These are phyloP conservation scores for Elongisporangium anandrum DNA, from an alignment of 352 stramenopile species.

Conservation along the genomic window DNA sequence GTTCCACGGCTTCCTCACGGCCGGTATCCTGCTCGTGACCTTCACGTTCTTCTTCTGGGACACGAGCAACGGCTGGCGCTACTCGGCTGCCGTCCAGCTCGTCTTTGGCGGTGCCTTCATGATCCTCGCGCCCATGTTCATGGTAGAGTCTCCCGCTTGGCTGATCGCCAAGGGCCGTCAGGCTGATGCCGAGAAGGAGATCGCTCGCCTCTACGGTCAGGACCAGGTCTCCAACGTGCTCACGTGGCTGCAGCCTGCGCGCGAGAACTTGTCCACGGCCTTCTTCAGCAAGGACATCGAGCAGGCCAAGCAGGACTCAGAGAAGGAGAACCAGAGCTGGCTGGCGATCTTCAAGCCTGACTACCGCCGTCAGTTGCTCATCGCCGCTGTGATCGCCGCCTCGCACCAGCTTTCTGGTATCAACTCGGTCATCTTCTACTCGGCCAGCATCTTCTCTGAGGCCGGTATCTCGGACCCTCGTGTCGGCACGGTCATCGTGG, in stretches of 20 bases:
- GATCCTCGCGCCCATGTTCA: conserved; percentile 31
- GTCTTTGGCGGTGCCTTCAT: conserved; percentile 43
- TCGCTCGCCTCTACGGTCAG: conserved; percentile 28
- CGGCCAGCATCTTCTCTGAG: conserved; percentile 22
- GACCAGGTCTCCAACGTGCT: conserved; percentile 31
- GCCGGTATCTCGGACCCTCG: conserved; percentile 44
- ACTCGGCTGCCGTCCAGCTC: conserved; percentile 55
- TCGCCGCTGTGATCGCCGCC: no score
- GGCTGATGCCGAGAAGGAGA: conserved; percentile 21
- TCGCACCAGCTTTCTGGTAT: conserved; percentile 53
- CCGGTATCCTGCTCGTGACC: conserved; percentile 38
- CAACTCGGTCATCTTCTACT: conserved; percentile 36
- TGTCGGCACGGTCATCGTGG: conserved; percentile 23
- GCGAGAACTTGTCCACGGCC: neutral
- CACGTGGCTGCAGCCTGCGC: conserved; percentile 14
- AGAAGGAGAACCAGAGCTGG: neutral
- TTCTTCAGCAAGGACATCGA: conserved; percentile 7
- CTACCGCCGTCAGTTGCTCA: conserved; percentile 17
- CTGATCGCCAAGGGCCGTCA: conserved; percentile 32
- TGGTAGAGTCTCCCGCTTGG: conserved; percentile 51
- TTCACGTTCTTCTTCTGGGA: conserved; percentile 53
- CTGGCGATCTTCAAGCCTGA: conserved; percentile 14
- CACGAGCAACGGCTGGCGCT: conserved; percentile 46
- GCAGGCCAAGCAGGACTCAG: neutral
- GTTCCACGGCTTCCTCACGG: conserved; percentile 31